Evolutionary conservation across 139 green algal species (phyloP), one percentile per base, ranked within the genome.

Genomic region (Coccomyxa sp.): DNA sequence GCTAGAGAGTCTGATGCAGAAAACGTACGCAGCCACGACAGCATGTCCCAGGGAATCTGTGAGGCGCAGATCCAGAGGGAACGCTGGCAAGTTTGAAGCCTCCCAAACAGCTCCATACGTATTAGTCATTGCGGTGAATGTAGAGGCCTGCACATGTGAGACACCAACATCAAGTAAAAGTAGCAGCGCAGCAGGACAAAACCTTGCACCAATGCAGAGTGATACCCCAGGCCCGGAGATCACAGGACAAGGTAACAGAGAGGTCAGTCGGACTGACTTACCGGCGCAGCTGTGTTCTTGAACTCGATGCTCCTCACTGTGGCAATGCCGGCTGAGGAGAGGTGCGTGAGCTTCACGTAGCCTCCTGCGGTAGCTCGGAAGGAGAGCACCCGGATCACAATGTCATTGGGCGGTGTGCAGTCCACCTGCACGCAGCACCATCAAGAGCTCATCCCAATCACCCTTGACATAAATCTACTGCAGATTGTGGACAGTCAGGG

Each of bases 91-190:
- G 39, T 64, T 75, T 55, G 37, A 68, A 16, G 39, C 64, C 64
- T 75, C 76, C 76, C 76, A 81, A 24, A 81, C 76, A 39, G 76
- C 76, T 0, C 39, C 76, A 69, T 70, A 75, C 33, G 70, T 55
- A 31, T 81, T 81, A 24, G 41, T 75, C 76, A 81, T 75, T 16
- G 35, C 24, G 14, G 31, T 22, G 7, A 37, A 72, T 5, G 6
- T 36, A 37, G 29, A 35, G 14, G 2, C n/a, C n/a, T 72, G 64
- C 64, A 36, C 5, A 72, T 39, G 1, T 1, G n/a, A n/a, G 24
- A 22, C n/a, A 36, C 10, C 64, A 5, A 5, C 31, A 22, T 72
- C n/a, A 72, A 36, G 2, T 38, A 22, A 1, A 10, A 39, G 31
- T 39, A 39, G 5, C 64, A 72, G 24, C 7, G 31, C 34, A 37